A percentile compares a stretch with the other conserved stretches of the same genome.
Evolutionary conservation across 139 green algal genomes (phyloP).

Genomic region (Pleodorina starrii): DNA sequence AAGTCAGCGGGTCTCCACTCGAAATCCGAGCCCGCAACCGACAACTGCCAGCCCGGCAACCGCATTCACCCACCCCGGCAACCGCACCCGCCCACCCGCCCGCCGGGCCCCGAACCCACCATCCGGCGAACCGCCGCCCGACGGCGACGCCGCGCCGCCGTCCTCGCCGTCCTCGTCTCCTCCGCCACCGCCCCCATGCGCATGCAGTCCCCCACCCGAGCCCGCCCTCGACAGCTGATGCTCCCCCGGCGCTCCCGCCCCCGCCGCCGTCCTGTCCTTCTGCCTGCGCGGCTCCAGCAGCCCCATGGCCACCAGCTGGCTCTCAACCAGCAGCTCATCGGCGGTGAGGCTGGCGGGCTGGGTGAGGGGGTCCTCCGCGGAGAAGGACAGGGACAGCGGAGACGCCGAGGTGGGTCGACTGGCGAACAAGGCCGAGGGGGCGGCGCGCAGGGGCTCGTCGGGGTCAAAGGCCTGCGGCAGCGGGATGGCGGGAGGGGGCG

Average conservation of each 20-base stretch:
- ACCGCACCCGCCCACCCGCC: too few relatives aligned
- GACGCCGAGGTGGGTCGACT: neutral
- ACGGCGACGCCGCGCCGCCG: neutral
- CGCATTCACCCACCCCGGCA: neutral
- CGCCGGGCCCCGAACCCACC: neutral
- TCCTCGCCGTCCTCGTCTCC: neutral
- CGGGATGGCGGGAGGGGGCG: too few relatives aligned
- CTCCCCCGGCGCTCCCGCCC: neutral
- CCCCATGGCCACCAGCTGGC: constrained; percentile 58
- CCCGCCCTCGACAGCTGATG: too few relatives aligned
- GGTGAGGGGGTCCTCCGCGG: neutral
- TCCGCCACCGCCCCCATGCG: neutral
- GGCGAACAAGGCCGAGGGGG: too few relatives aligned
- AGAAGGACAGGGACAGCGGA: neutral
- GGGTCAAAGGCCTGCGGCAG: neutral
- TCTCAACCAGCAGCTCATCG: constrained; percentile 56
- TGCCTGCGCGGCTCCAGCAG: constrained; percentile 53
- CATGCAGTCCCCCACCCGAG: neutral
- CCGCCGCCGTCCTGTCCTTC: neutral
- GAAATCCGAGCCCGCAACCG: too few relatives aligned
- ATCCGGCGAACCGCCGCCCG: neutral
- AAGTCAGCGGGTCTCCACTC: too few relatives aligned
- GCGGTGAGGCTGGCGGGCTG: constrained; percentile 25
- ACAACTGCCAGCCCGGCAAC: too few relatives aligned
- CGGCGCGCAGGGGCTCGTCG: neutral